These are phyloP conservation scores for Chlorencoelia australis DNA, from an alignment of 2,329 filamentous ascomycete genomes.

Conservation along the genomic window DNA sequence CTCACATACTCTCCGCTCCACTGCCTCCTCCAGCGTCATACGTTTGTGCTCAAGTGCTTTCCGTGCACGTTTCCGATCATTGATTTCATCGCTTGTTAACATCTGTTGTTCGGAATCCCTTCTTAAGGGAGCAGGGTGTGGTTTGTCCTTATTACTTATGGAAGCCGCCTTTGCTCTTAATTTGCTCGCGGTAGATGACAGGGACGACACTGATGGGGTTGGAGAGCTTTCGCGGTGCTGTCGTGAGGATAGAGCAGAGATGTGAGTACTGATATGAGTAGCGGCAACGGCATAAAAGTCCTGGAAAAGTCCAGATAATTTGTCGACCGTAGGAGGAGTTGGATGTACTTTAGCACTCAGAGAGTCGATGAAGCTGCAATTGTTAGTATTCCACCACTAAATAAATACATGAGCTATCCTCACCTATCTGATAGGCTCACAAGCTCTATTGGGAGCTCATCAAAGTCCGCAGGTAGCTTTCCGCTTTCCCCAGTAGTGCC, in stretches of 20 bases:
- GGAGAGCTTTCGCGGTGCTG: slow-evolving; percentile 60
- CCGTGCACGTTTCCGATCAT: slow-evolving; percentile 67
- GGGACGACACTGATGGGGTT: slow-evolving; percentile 42
- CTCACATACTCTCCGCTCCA: slow-evolving; percentile 79
- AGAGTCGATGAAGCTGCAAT: slow-evolving; percentile 73
- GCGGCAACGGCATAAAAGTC: slow-evolving; percentile 82
- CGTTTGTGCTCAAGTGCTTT: slow-evolving; percentile 71
- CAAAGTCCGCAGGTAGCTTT: slow-evolving; percentile 45
- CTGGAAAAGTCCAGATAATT: slow-evolving; percentile 78
- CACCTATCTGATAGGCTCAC: slow-evolving; percentile 83
- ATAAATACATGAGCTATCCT: slow-evolving; percentile 1
- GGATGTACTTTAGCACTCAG: slow-evolving; percentile 79
- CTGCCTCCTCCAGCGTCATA: slow-evolving; percentile 73
- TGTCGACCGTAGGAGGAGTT: slow-evolving; percentile 72
- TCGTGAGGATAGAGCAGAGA: slow-evolving; percentile 65
- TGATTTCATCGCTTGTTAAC: slow-evolving; percentile 79
- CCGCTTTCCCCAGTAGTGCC: slow-evolving; percentile 8
- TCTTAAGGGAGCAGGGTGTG: slow-evolving; percentile 30
- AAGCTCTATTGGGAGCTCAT: slow-evolving; percentile 89
- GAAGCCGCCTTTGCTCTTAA: slow-evolving; percentile 46
- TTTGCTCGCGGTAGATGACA: slow-evolving; percentile 45
- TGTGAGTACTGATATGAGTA: slow-evolving; percentile 76
- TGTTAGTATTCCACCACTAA: background rate
- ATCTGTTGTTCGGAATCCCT: slow-evolving; percentile 60
- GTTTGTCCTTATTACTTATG: slow-evolving; percentile 42